Evolutionary conservation across 306 rosid genomes (phyloP), one percentile per base, ranked within the genome.

Genomic region (Vigna hirtella): DNA sequence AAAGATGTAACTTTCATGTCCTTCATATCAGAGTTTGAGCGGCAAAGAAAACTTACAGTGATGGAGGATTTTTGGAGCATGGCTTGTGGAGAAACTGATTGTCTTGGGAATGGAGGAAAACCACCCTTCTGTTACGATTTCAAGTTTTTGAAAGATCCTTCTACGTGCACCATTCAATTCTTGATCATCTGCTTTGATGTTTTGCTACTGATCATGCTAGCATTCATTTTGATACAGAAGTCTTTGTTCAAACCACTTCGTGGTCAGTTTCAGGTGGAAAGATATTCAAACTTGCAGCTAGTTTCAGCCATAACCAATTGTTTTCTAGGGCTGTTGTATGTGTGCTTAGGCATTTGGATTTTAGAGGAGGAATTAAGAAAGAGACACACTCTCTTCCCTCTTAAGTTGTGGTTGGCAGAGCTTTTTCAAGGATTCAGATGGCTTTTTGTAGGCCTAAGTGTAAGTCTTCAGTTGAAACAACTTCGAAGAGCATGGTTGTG

Each of bases 341-440:
- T 87, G 85, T 74, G 81, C 66, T 67, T 83, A 48, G 92, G 87
- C n/a, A 64, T 82, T 72, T 84, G 88, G 86, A 36, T 24, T 67
- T 57, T 90, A 62, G 94, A 78, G 78, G 85, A 90, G 86, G 76
- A 80, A 48, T 59, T 86, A 77, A 81, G 79, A 79, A 72, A 30
- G 66, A 38, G 14, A 10, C 73, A 83, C 17, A 58, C 83, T 5
- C 77, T 77, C 74, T 61, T 86, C 51, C 91, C 96, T 55, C 72
- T 88, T 68, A 2, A 83, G 51, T 42, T n/a, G 78, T 56, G 87
- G 89, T 74, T 77, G 66, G 18, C 30, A 84, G 69, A 71, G 42
- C 76, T 84, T 38, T 79, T 86, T 51, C 90, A 85, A 0, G 94
- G 94, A 22, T 84, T 85, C 1, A 52, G 75, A 72, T 66, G 89